phyloP scores from a whole-genome alignment of 176 grass and related monocot species.

The Eremochloa ophiuroides region DNA sequence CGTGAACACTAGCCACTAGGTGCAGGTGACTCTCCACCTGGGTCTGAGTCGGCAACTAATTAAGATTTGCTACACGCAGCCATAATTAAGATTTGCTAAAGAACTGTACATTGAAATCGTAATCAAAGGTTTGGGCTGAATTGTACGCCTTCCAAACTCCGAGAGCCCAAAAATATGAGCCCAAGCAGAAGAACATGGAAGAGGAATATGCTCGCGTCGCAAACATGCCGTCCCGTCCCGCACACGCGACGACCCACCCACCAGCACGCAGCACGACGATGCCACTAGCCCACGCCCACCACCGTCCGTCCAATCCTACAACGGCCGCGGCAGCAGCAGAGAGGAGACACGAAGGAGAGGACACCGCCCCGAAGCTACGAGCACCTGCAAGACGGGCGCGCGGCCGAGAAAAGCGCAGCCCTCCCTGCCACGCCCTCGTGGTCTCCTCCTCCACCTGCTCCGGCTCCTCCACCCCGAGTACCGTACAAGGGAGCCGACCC shows the following conservation, averaged over 20 bases:
- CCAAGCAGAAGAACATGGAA: neutral
- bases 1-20: no score
- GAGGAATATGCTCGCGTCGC: neutral
- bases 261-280: neutral
- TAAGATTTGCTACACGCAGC: no score
- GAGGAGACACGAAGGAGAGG: neutral
- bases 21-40: no score
- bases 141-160: neutral
- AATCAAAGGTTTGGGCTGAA: neutral
- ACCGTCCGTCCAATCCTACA: neutral
- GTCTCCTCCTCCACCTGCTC: constrained; percentile 1
- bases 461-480: constrained; percentile 1
- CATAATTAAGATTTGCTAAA: no score
- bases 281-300: neutral
- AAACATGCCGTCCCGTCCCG: neutral
- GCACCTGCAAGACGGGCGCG: constrained; percentile 5
- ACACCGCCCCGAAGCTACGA: neutral
- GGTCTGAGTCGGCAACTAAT: no score
- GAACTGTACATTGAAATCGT: neutral
- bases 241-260: constrained; percentile 20
- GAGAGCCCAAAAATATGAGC: neutral
- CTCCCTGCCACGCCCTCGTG: constrained; percentile 15
- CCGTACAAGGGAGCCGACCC: neutral
- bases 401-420: constrained; percentile 19
- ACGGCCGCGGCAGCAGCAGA: neutral